Evolutionary conservation across 129 eudicot species (phyloP), one percentile per base, ranked within the genome.

Genomic region (Rutidosis leptorrhynchoides): DNA sequence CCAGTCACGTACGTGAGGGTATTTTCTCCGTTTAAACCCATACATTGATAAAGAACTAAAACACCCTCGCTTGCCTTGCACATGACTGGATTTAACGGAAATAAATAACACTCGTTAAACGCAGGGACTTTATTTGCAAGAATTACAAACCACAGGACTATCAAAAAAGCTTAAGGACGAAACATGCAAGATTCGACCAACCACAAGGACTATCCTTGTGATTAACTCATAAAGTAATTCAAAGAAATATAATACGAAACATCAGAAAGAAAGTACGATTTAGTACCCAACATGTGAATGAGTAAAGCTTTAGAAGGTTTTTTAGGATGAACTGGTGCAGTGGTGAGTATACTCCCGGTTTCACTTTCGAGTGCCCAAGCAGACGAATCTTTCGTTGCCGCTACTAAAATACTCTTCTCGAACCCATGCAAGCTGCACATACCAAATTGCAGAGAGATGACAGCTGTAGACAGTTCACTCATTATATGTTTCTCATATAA

Each of bases 371-470:
- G 85, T 20, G 96, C 90, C 67, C 84, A 57, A 57, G 86, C 74
- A 15, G 98, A 93, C 11, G 98, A 93, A 82, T 93, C 98, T 65
- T 78, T 88, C 63, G 95, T 81, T 22, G 92, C 85, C 33, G 78
- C 89, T 20, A 79, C 78, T 56, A 93, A 43, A 45, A 82, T 70
- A 55, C 84, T 84, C 76, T 93, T 93, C 73, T 93, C 95, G 76
- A 93, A 93, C 8, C 98, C 96, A 64, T 88, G 98, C 58, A 88
- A 68, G 65, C 76, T 84, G 75, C 89, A 83, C 70, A 83, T 75
- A 37, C 80, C 89, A 61, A 93, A 93, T 58, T 85, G 87, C 76
- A 84, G 62, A 49, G 98, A 83, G 51, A 93, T 74, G 72, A 88
- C 77, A 64, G 86, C 96, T 24, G 92, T 63, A 59, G 76, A 82